phyloP scores from a whole-genome alignment of 371 early-diverging fungal species.

The Mucor indicus region DNA sequence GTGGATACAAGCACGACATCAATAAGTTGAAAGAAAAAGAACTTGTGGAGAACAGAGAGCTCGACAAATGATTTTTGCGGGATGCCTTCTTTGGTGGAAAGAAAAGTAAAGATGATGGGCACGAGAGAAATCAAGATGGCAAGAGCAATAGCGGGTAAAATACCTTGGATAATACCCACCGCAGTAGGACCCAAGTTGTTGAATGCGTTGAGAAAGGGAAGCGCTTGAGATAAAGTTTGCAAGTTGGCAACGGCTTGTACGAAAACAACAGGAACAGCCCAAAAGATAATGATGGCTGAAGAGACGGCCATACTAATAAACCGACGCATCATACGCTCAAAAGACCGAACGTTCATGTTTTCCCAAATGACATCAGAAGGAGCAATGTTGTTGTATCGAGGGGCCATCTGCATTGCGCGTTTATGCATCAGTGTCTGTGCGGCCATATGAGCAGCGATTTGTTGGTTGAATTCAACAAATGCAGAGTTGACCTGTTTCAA shows the following conservation, averaged over 20 bases:
- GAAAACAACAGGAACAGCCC: constrained; percentile 66
- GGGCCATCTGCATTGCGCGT: constrained; percentile 64
- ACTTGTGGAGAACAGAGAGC: constrained; percentile 59
- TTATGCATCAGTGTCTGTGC: constrained; percentile 70
- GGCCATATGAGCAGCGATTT: constrained; percentile 82
- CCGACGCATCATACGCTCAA: constrained; percentile 55
- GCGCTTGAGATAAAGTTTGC: constrained; percentile 47
- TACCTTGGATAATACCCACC: constrained; percentile 73
- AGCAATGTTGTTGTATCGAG: constrained; percentile 63
- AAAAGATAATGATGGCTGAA: constrained; percentile 61
- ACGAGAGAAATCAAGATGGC: constrained; percentile 71
- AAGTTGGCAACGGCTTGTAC: constrained; percentile 65
- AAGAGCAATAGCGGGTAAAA: constrained; percentile 72
- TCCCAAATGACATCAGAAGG: constrained; percentile 84
- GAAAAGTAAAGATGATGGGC: constrained; percentile 64
- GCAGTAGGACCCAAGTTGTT: constrained; percentile 30
- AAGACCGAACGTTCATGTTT: constrained; percentile 64
- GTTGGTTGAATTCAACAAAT: constrained; percentile 80
- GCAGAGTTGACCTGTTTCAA: constrained; percentile 55
- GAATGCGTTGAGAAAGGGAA: constrained; percentile 46
- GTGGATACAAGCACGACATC: constrained; percentile 80
- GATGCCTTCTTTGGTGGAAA: constrained; percentile 71
- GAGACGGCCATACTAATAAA: constrained; percentile 44
- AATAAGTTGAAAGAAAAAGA: constrained; percentile 79
- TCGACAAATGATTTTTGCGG: constrained; percentile 62